Conservation (phyloP, 805 yeast genomes). For the Candida suzukii region DNA sequence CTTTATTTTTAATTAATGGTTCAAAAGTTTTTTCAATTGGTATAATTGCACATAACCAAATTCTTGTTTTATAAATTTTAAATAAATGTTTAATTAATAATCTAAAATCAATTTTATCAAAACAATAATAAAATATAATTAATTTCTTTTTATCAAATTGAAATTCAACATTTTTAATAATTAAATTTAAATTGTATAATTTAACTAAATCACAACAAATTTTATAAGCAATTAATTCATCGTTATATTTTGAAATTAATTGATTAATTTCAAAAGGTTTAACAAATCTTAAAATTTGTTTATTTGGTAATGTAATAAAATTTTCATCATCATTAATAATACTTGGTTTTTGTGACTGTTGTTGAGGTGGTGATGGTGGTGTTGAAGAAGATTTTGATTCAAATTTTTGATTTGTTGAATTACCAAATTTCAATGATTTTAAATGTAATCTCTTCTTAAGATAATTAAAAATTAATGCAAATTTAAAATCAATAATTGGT, state of each 20-base stretch:
- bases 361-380: conserved; percentile 8
- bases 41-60: conserved; percentile 75
- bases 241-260: conserved; percentile 55
- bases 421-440: conserved; percentile 37
- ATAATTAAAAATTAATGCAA: conserved; percentile 68
- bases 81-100: conserved; percentile 67
- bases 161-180: conserved; percentile 68
- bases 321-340: conserved; percentile 48
- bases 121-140: conserved; percentile 61
- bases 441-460: conserved; percentile 67
- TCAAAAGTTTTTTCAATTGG: conserved; percentile 27
- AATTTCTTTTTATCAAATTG: conserved; percentile 77
- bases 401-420: conserved; percentile 11
- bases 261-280: conserved; percentile 63
- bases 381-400: conserved; percentile 9
- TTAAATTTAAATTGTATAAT: conserved; percentile 39
- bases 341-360: conserved; percentile 14
- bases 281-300: conserved; percentile 71
- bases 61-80: conserved; percentile 70
- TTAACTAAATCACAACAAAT: conserved; percentile 46
- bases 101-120: conserved; percentile 66
- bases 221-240: conserved; percentile 64
- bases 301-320: conserved; percentile 66
- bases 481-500: conserved; percentile 52
- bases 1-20: conserved; percentile 23